Evolutionary conservation across 768 basidiomycete species (phyloP), one percentile per base, ranked within the genome.

Genomic region (Cytidiella melzeri): DNA sequence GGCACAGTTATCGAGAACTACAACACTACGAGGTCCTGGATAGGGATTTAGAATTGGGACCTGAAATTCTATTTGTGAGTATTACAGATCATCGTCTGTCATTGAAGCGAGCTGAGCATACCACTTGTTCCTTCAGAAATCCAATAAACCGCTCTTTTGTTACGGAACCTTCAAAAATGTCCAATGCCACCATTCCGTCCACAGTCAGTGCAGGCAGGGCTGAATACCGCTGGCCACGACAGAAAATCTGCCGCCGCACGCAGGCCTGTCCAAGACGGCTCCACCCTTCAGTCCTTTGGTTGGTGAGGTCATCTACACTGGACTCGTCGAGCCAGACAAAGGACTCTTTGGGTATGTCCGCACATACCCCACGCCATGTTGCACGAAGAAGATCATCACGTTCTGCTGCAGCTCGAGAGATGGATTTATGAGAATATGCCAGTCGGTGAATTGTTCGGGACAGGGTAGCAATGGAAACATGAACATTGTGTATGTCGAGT

Each of bases 1-100:
- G 2, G 57, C 47, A 41, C 70, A 70, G 50, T 73, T 73, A 40
- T 72, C 66, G 34, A 73, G 47, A 1, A 74, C 58, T 19, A 73
- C 57, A 3, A 71, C 61, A 53, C 71, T 73, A 10, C 54, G 46
- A 5, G 56, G 54, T 1, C 56, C 62, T 0, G 69, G 69, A 57
- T 62, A 74, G 15, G 69, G 69, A 21, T 36, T 43, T n/a, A 49
- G 48, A 7, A 40, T 49, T 30, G 48, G 48, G 15, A 23, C 40
- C 48, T 49, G 36, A 7, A 30, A 12, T 4, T 20, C n/a, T n/a
- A n/a, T 24, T 3, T 21, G 59, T 69, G 21, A 67, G 47, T 21
- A 54, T n/a, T n/a, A 62, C 64, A 7, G 61, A 59, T n/a, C n/a
- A n/a, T 48, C 20, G n/a, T n/a, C 61, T 64, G 6, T 61, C 59